Evolutionary conservation across 345 rosid species (phyloP).

Genomic region (Pugionium dolabratum): DNA sequence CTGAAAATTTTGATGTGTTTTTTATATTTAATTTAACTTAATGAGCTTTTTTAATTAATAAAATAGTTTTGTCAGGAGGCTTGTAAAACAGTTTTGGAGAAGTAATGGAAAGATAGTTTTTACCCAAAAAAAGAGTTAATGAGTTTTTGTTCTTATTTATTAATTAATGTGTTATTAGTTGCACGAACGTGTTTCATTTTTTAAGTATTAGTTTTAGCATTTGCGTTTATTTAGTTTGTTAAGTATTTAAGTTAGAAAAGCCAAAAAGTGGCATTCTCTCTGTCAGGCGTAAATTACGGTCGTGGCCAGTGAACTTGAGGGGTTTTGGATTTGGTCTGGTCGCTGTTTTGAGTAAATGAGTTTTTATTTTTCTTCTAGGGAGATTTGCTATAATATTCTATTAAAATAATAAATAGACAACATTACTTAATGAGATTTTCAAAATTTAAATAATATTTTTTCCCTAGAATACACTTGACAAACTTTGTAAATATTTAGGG

Average conservation of each 20-base stretch:
- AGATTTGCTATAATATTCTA: too few relatives aligned
- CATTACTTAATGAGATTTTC: too few relatives aligned
- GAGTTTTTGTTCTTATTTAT: conserved; percentile 3
- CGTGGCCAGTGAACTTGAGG: conserved; percentile 42
- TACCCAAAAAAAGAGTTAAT: background rate
- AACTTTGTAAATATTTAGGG: too few relatives aligned
- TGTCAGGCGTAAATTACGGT: conserved; percentile 59
- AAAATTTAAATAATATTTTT: too few relatives aligned
- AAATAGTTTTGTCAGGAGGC: conserved; percentile 34
- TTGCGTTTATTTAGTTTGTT: conserved; percentile 2
- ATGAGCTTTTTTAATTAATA: conserved; percentile 33
- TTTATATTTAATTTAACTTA: background rate
- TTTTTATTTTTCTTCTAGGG: too few relatives aligned
- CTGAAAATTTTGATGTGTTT: conserved; percentile 40
- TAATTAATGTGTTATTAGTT: conserved; percentile 27
- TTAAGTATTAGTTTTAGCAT: background rate
- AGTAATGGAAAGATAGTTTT: conserved; percentile 34
- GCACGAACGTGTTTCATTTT: conserved; percentile 42
- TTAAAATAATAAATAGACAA: too few relatives aligned
- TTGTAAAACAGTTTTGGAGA: conserved; percentile 44
- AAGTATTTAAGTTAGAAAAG: conserved; percentile 21
- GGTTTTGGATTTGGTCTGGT: conserved; percentile 22
- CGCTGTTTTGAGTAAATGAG: background rate
- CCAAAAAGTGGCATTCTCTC: conserved; percentile 62
- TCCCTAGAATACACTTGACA: too few relatives aligned